Conservation (phyloP, 2,329 filamentous ascomycete species). For the Penicillium sp. region DNA sequence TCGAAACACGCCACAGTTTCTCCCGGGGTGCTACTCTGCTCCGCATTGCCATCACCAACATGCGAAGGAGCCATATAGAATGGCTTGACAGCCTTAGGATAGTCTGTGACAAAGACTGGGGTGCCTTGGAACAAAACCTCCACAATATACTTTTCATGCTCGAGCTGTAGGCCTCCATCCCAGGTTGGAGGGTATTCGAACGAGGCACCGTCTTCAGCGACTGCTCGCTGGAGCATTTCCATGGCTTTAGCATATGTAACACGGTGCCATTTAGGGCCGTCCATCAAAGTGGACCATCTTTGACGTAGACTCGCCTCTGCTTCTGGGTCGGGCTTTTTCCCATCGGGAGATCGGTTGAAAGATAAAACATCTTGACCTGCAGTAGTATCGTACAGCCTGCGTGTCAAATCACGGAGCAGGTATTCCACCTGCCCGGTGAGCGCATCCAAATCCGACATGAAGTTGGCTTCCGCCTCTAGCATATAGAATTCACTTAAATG, state of each 20-base stretch:
- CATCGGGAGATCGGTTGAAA: slow-evolving; percentile 43
- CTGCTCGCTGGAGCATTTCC: slow-evolving; percentile 62
- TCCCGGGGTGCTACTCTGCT: slow-evolving; percentile 7
- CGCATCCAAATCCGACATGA: slow-evolving; percentile 66
- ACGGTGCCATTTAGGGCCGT: slow-evolving; percentile 65
- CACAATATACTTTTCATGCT: slow-evolving; percentile 90
- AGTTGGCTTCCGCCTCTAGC: slow-evolving; percentile 89
- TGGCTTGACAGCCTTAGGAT: slow-evolving; percentile 84
- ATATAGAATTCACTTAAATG: slow-evolving; percentile 99
- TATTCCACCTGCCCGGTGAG: slow-evolving; percentile 81
- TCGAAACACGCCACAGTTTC: slow-evolving; percentile 86
- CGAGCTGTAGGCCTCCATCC: slow-evolving; percentile 75
- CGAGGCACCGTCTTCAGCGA: slow-evolving; percentile 45
- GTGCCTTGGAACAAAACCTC: slow-evolving; percentile 60
- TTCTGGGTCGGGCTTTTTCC: slow-evolving; percentile 33
- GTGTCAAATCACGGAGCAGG: slow-evolving; percentile 65
- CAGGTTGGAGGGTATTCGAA: slow-evolving; percentile 72
- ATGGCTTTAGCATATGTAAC: slow-evolving; percentile 83
- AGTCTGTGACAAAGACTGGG: slow-evolving; percentile 90
- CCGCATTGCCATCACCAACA: neutral
- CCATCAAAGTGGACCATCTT: slow-evolving; percentile 71
- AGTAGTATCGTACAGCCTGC: slow-evolving; percentile 50
- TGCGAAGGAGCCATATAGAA: slow-evolving; percentile 77
- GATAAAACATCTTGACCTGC: slow-evolving; percentile 58
- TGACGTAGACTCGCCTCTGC: slow-evolving; percentile 55